Percentiles rank a stretch among this genome's conserved stretches.
Conservation (phyloP, 1,139 yeast species). For the Pichia sp. region DNA sequence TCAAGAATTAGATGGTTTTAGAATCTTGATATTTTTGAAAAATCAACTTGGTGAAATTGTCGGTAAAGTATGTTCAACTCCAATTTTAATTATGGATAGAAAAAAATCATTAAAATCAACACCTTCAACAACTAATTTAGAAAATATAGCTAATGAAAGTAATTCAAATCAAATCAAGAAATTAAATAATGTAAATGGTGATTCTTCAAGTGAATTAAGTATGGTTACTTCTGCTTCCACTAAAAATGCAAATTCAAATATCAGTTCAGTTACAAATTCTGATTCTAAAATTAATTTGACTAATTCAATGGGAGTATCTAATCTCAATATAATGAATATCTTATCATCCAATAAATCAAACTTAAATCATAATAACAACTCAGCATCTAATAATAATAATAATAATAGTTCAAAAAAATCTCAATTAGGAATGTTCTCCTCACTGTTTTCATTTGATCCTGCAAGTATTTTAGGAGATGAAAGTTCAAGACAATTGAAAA, state of each 20-base stretch:
- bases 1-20: conserved; percentile 75
- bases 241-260: conserved; percentile 5
- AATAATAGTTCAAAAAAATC: conserved; percentile 1
- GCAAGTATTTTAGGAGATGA: conserved; percentile 17
- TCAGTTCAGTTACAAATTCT: not conserved
- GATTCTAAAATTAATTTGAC: not conserved
- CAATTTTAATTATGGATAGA: conserved; percentile 89
- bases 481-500: conserved; percentile 28
- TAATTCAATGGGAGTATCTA: not conserved
- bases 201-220: conserved; percentile 51
- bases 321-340: conserved; percentile 5
- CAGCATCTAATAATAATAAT: not conserved
- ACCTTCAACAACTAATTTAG: not conserved
- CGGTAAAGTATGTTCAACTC: conserved; percentile 65
- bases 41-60: conserved; percentile 55
- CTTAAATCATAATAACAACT: too few relatives aligned
- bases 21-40: conserved; percentile 62
- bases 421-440: conserved; percentile 12
- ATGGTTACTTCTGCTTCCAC: conserved; percentile 21
- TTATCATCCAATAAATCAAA: conserved; percentile 2
- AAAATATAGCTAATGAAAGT: not conserved
- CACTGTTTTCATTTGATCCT: conserved; percentile 15
- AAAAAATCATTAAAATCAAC: conserved; percentile 45
- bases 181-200: conserved; percentile 29
- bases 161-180: not conserved